Conservation (phyloP, 768 basidiomycete genomes). For the Kwoniella bestiolae region DNA sequence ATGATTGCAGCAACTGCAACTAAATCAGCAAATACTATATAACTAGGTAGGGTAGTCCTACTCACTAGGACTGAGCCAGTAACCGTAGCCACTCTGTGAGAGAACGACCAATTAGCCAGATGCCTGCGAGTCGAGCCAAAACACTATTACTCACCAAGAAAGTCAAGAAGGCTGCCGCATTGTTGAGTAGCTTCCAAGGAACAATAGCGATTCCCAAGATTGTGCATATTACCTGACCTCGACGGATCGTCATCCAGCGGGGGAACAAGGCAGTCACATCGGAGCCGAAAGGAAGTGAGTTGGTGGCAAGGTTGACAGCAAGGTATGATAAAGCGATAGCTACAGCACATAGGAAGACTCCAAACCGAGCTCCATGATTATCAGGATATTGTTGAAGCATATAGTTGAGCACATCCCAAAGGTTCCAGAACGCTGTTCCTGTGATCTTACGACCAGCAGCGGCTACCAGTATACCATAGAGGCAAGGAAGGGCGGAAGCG, state of each 20-base stretch:
- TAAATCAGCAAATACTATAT: no score
- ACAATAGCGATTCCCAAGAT: slow-evolving; percentile 30
- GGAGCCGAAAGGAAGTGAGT: slow-evolving; percentile 42
- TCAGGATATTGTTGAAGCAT: slow-evolving; percentile 71
- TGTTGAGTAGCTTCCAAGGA: slow-evolving; percentile 43
- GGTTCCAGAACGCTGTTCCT: slow-evolving; percentile 76
- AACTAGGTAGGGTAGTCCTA: background rate
- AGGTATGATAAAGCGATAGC: slow-evolving; percentile 30
- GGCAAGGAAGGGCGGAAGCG: slow-evolving; percentile 72
- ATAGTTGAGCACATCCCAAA: slow-evolving; percentile 69
- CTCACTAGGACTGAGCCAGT: slow-evolving; percentile 66
- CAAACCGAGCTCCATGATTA: slow-evolving; percentile 34
- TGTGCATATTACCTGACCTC: slow-evolving; percentile 39
- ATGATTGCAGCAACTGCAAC: slow-evolving; percentile 57
- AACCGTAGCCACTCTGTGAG: slow-evolving; percentile 24
- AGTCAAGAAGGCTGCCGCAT: slow-evolving; percentile 12
- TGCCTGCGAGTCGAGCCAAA: no score
- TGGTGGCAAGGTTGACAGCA: slow-evolving; percentile 37
- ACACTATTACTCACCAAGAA: background rate
- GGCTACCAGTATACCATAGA: slow-evolving; percentile 78
- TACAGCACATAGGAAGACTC: slow-evolving; percentile 31
- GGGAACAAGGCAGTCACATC: slow-evolving; percentile 43
- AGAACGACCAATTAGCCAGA: background rate
- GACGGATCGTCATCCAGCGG: slow-evolving; percentile 42
- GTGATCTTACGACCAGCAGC: slow-evolving; percentile 75